Conservation (phyloP, 306 rosid species). For the peach (Prunus persica) region DNA sequence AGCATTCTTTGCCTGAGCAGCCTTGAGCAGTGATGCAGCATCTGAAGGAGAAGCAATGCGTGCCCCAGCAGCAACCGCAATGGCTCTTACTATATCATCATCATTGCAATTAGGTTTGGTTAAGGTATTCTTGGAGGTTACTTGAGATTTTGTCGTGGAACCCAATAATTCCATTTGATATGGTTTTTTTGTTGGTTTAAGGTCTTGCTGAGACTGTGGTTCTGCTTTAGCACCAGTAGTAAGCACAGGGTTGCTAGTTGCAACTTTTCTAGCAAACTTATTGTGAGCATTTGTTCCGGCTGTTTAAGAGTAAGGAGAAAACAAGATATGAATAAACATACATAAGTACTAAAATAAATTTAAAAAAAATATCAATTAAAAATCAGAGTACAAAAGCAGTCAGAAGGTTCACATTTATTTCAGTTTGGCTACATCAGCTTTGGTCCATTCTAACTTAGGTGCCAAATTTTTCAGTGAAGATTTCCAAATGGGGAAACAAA, state of each 20-base stretch:
- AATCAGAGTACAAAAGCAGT: background rate
- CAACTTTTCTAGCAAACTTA: conserved; percentile 9
- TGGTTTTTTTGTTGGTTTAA: conserved; percentile 18
- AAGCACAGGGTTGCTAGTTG: conserved; percentile 21
- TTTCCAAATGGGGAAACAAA: background rate
- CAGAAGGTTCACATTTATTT: background rate
- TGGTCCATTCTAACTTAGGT: background rate
- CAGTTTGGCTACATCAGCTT: background rate
- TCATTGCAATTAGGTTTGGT: conserved; percentile 32
- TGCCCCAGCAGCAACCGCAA: conserved; percentile 63
- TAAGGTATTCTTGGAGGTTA: conserved; percentile 35
- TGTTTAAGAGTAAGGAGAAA: conserved; percentile 23
- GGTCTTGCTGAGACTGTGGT: conserved; percentile 41
- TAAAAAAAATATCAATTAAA: background rate
- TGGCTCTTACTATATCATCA: conserved; percentile 46
- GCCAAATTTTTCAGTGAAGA: background rate
- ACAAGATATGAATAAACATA: background rate
- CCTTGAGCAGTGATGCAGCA: conserved; percentile 45
- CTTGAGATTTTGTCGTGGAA: conserved; percentile 38
- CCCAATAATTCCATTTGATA: conserved; percentile 34
- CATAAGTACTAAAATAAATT: background rate
- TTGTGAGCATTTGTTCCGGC: conserved; percentile 22
- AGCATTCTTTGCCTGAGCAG: conserved; percentile 47
- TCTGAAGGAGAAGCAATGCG: conserved; percentile 56
- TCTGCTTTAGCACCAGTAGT: conserved; percentile 34